Evolutionary conservation across 2,329 filamentous ascomycete genomes (phyloP).

Genomic region (Cercospora beticola): DNA sequence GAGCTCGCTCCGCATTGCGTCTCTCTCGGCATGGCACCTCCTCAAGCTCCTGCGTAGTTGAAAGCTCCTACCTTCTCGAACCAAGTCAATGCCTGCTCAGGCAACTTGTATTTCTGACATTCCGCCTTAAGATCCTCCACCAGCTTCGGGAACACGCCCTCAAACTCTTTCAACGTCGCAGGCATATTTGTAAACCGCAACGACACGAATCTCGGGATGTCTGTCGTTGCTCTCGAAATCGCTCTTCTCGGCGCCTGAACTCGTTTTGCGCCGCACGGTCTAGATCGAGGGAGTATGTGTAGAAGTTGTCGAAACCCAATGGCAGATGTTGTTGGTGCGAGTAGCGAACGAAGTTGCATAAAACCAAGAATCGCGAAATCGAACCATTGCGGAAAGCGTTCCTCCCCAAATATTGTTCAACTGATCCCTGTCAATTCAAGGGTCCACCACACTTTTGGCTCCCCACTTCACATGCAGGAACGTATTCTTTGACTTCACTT

Average conservation of each 20-base stretch:
- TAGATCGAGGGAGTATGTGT: neutral
- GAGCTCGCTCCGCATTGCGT: neutral
- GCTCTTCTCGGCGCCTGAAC: neutral
- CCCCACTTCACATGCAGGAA: slow-evolving; percentile 6
- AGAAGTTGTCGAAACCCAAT: neutral
- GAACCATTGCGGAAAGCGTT: slow-evolving; percentile 1
- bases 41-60: neutral
- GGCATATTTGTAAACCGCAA: slow-evolving; percentile 53
- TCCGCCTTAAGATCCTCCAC: slow-evolving; percentile 77
- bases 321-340: neutral
- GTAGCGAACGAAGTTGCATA: slow-evolving; percentile 3
- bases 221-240: neutral
- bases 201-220: slow-evolving; percentile 7
- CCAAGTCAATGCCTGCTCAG: slow-evolving; percentile 78
- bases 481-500: neutral
- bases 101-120: slow-evolving; percentile 78
- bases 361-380: slow-evolving; percentile 3
- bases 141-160: slow-evolving; percentile 83
- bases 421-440: neutral
- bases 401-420: slow-evolving; percentile 4
- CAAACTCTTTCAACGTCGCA: slow-evolving; percentile 80
- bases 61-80: slow-evolving; percentile 66
- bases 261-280: neutral
- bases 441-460: neutral
- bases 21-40: neutral